Conservation (phyloP, 345 rosid genomes). For the Turnera subulata region DNA sequence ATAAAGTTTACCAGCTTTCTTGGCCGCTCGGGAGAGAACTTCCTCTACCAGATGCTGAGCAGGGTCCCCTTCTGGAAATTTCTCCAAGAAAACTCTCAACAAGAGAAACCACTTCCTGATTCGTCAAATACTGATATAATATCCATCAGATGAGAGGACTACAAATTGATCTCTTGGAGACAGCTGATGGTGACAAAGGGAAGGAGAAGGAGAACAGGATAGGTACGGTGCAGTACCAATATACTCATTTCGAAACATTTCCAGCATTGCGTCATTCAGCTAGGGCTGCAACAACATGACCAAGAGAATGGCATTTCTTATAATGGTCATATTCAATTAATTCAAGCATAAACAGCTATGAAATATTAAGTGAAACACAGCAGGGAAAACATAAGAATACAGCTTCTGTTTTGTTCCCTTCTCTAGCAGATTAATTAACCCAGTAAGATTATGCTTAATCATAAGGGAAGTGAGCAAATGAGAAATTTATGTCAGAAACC, state of each 20-base stretch:
- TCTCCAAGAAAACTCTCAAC: conserved; percentile 83
- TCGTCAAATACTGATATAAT: conserved; percentile 89
- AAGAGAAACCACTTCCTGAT: conserved; percentile 82
- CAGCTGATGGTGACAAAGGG: conserved; percentile 79
- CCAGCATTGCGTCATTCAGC: conserved; percentile 69
- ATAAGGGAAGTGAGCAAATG: no score
- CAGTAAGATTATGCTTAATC: no score
- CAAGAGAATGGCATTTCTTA: no score
- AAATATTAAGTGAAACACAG: no score
- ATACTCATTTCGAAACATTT: conserved; percentile 81
- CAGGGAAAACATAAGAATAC: no score
- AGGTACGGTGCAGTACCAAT: conserved; percentile 85
- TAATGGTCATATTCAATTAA: no score
- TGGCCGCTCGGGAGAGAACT: conserved; percentile 88
- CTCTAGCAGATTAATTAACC: no score
- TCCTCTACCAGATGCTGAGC: conserved; percentile 93
- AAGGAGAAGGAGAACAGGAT: conserved; percentile 73
- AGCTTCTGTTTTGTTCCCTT: no score
- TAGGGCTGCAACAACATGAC: conserved; percentile 65
- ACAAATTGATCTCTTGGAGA: conserved; percentile 82
- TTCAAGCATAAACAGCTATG: no score
- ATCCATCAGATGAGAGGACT: conserved; percentile 92
- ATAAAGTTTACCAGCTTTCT: conserved; percentile 76
- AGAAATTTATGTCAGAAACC: conserved; percentile 31
- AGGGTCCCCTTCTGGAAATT: conserved; percentile 96